Evolutionary conservation across 2,329 filamentous ascomycete species (phyloP).

Genomic region (Colletotrichum sp.): DNA sequence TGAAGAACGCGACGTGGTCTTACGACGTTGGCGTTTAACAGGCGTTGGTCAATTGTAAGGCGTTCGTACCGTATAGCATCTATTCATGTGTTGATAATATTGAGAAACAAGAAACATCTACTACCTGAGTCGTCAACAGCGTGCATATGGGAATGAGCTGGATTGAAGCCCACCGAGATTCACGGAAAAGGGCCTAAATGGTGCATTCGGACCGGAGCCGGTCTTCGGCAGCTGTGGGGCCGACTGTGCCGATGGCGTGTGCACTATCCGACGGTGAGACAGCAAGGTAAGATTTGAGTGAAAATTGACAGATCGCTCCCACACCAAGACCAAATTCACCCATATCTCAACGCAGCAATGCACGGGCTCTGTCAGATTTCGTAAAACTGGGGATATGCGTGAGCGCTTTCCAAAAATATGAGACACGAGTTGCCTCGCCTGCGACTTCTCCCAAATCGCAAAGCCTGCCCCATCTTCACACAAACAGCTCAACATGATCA

Average conservation of each 20-base stretch:
- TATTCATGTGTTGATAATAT: background rate
- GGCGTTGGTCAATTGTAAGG: background rate
- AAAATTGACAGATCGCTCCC: background rate
- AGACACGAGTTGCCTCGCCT: rapidly evolving
- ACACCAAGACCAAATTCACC: background rate
- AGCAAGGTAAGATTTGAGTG: background rate
- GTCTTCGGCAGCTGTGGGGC: background rate
- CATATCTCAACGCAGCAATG: background rate
- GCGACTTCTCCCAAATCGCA: background rate
- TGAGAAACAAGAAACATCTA: rapidly evolving
- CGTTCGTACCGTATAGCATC: rapidly evolving
- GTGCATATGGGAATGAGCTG: rapidly evolving
- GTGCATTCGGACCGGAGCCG: background rate
- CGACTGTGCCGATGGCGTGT: background rate
- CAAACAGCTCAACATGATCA: background rate
- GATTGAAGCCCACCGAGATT: rapidly evolving
- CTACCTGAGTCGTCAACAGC: rapidly evolving
- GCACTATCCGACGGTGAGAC: rapidly evolving
- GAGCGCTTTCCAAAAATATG: background rate
- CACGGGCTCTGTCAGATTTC: background rate
- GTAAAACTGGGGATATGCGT: rapidly evolving
- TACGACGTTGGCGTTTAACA: background rate
- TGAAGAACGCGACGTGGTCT: background rate
- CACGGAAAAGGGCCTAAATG: background rate
- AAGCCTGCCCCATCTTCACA: background rate